Percentiles rank a stretch among this genome's conserved stretches.
Evolutionary conservation across 2,329 filamentous ascomycete genomes (phyloP).

Genomic region (Gnomoniopsis sp.): DNA sequence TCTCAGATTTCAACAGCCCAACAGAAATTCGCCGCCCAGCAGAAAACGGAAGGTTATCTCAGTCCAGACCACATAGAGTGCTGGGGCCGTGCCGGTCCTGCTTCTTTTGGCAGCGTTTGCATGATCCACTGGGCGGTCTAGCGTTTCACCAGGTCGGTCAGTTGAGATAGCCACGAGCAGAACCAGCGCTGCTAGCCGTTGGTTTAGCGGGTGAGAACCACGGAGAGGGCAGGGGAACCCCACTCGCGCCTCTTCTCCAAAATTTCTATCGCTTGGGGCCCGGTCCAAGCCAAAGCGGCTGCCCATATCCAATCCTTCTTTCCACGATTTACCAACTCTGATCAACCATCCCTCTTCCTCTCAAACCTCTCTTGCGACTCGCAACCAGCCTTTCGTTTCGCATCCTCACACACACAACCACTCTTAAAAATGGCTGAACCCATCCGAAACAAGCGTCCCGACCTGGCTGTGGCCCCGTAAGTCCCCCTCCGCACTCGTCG

Average conservation of each 20-base stretch:
- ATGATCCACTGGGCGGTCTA: neutral
- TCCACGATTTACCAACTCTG: neutral
- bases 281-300: neutral
- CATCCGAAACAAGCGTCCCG: slow-evolving; percentile 61
- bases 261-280: neutral
- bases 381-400: slow-evolving; percentile 16
- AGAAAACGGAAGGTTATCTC: neutral
- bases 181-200: neutral
- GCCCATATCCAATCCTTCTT: neutral
- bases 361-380: neutral
- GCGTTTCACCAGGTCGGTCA: neutral
- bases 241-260: neutral
- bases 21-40: neutral
- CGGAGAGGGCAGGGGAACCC: neutral
- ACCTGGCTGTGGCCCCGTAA: slow-evolving; percentile 56
- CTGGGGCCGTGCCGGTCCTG: neutral
- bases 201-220: neutral
- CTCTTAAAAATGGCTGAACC: slow-evolving; percentile 56
- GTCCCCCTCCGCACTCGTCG: slow-evolving; percentile 29
- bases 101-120: neutral
- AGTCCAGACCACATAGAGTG: neutral
- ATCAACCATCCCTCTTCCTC: neutral
- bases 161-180: neutral
- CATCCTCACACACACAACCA: slow-evolving; percentile 25
- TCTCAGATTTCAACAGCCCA: neutral